Conservation (phyloP, 2,329 filamentous ascomycete species). For the Lasiodiplodia gonubiensis region DNA sequence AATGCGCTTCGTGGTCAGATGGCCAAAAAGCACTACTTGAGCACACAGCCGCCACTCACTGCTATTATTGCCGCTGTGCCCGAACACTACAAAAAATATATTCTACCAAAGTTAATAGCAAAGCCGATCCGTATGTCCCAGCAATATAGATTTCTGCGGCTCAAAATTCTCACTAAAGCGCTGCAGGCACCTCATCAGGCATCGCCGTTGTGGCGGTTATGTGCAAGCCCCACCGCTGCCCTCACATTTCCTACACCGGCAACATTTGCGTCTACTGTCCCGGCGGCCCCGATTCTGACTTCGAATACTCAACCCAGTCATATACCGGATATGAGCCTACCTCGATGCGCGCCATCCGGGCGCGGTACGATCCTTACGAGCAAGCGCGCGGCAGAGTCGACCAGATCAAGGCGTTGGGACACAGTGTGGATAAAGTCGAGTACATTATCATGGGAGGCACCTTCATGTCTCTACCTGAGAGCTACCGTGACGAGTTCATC, state of each 20-base stretch:
- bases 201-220: slow-evolving; percentile 99
- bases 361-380: slow-evolving; percentile 96
- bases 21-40: slow-evolving; percentile 89
- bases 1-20: slow-evolving; percentile 86
- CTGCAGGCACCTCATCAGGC: slow-evolving; percentile 84
- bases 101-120: slow-evolving; percentile 91
- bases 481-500: slow-evolving; percentile 92
- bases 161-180: slow-evolving; percentile 25
- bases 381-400: slow-evolving; percentile 95
- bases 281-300: slow-evolving; percentile 95
- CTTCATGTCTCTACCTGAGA: slow-evolving; percentile 93
- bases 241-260: slow-evolving; percentile 96
- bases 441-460: slow-evolving; percentile 99
- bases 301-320: slow-evolving; percentile 98
- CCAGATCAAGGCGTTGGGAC: slow-evolving; percentile 92
- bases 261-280: slow-evolving; percentile 99
- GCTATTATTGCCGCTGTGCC: slow-evolving; percentile 98
- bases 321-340: slow-evolving; percentile 99
- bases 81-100: slow-evolving; percentile 99
- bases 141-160: neutral
- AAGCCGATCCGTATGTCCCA: slow-evolving; percentile 81
- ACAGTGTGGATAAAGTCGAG: slow-evolving; percentile 98
- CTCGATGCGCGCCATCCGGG: slow-evolving; percentile 96
- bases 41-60: slow-evolving; percentile 86
- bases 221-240: slow-evolving; percentile 98